Conservation (phyloP, 306 rosid genomes). For the Cucumis cinereus region DNA sequence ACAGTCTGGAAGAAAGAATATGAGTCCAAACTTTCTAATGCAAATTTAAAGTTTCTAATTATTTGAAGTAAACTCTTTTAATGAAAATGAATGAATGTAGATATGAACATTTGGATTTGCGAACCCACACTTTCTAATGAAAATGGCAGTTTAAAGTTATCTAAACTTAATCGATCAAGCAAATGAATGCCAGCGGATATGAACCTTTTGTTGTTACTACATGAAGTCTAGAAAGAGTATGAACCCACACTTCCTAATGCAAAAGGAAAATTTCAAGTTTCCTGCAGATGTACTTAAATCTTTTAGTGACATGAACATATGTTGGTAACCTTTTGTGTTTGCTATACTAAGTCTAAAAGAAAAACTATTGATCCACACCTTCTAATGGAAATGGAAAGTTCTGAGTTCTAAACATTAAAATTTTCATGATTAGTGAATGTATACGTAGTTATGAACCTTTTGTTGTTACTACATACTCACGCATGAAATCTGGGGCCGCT, state of each 20-base stretch:
- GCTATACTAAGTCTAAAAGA: neutral
- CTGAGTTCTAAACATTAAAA: neutral
- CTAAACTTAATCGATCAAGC: neutral
- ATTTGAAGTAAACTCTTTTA: neutral
- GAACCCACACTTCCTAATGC: neutral
- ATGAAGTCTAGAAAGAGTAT: neutral
- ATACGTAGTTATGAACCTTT: neutral
- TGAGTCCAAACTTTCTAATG: neutral
- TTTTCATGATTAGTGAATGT: neutral
- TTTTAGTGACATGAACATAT: neutral
- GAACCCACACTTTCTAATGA: neutral
- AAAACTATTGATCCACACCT: neutral
- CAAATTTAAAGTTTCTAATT: neutral
- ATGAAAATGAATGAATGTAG: neutral
- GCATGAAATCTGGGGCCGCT: conserved; percentile 65
- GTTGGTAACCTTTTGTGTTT: neutral
- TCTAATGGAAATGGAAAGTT: neutral
- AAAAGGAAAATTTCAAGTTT: neutral
- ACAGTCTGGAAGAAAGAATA: neutral
- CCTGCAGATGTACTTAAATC: neutral
- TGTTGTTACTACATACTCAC: conserved; percentile 28
- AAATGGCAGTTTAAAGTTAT: neutral
- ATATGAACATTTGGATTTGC: neutral
- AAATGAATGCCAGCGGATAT: neutral
- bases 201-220: neutral